These are phyloP conservation scores for Coccomyxa subellipsoidea DNA, from an alignment of 163 green algal genomes.

Conservation along the genomic window DNA sequence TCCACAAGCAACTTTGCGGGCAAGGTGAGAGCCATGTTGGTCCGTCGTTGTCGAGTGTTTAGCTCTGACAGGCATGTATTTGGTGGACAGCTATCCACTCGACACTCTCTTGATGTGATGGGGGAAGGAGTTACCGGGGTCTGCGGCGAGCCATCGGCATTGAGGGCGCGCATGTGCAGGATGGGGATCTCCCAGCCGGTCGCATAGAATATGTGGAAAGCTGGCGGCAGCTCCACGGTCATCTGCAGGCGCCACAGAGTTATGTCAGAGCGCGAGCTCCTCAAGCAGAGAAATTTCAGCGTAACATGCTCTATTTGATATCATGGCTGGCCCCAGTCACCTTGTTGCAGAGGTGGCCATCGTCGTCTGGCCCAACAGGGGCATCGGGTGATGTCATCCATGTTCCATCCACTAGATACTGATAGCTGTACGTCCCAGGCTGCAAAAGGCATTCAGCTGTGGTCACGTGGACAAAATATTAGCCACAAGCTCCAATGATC, in stretches of 20 bases:
- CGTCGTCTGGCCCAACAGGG: conserved; percentile 21
- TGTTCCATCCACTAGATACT: conserved; percentile 58
- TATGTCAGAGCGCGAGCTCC: background rate
- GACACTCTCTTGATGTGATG: background rate
- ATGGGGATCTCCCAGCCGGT: conserved; percentile 59
- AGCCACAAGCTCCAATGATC: too few species aligned
- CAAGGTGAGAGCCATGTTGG: too few species aligned
- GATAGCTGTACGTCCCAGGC: conserved; percentile 58
- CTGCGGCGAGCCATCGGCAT: background rate
- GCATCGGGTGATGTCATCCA: conserved; percentile 36
- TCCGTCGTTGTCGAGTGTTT: too few species aligned
- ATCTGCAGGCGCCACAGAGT: conserved; percentile 19
- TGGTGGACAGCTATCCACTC: too few species aligned
- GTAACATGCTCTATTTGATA: too few species aligned
- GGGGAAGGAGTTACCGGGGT: background rate
- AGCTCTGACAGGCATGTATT: too few species aligned
- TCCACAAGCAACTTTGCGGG: too few species aligned
- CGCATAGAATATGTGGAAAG: conserved; percentile 69
- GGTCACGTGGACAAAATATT: too few species aligned
- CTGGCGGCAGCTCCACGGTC: conserved; percentile 31
- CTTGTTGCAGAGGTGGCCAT: conserved; percentile 33
- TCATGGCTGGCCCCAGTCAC: too few species aligned
- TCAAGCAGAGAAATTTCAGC: too few species aligned
- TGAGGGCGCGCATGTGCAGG: conserved; percentile 32
- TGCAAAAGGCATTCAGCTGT: too few species aligned